phyloP scores from a whole-genome alignment of 495 filamentous ascomycete genomes.

The Talaromyces adpressus region DNA sequence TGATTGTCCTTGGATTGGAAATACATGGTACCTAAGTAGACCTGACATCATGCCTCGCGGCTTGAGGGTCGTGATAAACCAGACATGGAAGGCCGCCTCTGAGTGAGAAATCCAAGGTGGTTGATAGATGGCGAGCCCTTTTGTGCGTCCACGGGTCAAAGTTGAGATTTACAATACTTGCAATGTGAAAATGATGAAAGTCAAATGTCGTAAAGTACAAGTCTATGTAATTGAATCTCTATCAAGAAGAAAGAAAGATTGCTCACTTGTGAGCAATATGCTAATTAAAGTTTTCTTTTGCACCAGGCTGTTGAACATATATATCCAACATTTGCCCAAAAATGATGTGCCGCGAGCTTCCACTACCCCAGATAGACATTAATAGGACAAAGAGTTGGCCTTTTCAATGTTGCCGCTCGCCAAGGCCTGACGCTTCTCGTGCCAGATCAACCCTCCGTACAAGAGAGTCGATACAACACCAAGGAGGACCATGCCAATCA shows the following conservation, averaged over 20 bases:
- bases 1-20: slow-evolving; percentile 3
- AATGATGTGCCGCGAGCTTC: neutral
- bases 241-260: neutral
- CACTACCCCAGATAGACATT: neutral
- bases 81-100: too few relatives aligned
- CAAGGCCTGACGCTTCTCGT: neutral
- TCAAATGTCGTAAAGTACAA: neutral
- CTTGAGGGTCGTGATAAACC: neutral
- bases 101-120: too few relatives aligned
- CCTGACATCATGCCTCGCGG: neutral
- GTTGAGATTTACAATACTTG: too few relatives aligned
- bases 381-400: slow-evolving; percentile 2
- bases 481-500: slow-evolving; percentile 9
- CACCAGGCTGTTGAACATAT: neutral
- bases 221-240: neutral
- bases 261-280: neutral
- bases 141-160: too few relatives aligned
- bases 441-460: slow-evolving; percentile 9
- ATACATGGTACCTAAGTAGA: neutral
- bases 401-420: slow-evolving; percentile 2
- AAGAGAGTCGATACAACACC: slow-evolving; percentile 13
- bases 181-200: neutral
- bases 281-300: neutral
- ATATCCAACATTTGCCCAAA: neutral
- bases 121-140: too few relatives aligned